Base-by-base conservation (phyloP, 2,329 filamentous ascomycete species). In the Neonectria hederae region DNA sequence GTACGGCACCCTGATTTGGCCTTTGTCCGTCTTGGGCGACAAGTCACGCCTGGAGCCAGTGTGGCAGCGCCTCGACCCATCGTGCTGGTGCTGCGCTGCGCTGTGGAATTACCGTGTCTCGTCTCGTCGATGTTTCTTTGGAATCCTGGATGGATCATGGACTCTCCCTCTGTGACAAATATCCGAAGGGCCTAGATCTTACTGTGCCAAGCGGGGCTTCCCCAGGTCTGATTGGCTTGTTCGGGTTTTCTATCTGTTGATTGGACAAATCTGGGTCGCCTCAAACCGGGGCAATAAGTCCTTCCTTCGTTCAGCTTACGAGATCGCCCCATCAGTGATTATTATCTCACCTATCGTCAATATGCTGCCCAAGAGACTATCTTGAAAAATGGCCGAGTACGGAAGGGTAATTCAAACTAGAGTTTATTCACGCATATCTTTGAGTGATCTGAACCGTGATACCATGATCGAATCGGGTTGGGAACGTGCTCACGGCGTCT, bases 1-100 rank as follows among this genome's bases (percentile, higher is more conserved):
- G 72, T 74, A 13, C 65, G 58, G 40, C 71, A 73, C 5, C 71
- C 71, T 7, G 70, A 65, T 54, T 70, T 73, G 13, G 71, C 68
- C 40, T 68, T 71, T n/a, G 60, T 48, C 43, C 30, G 63, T 19
- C 10, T 32, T 22, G 48, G 57, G 13, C 26, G 52, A 43, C 3
- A 9, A 4, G 5, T 8, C n/a, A 22, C 10, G 35, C 17, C 19
- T 24, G 22, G 2, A 3, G 17, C 22, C 8, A 7, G 13, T 6
- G 45, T 10, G 8, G 35, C 14, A 24, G 22, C 13, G 8, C n/a
- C 21, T 32, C 19, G 30, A n/a, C n/a, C 13, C 55, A 52, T 59
- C 4, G 8, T 10, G 46, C 5, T 49, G 7, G 24, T 26, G 28
- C 28, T 28, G 28, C n/a, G n/a, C n/a, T n/a, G 26, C 28, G 26